phyloP scores from a whole-genome alignment of 1,139 yeast species.

The Pichia sp. region DNA sequence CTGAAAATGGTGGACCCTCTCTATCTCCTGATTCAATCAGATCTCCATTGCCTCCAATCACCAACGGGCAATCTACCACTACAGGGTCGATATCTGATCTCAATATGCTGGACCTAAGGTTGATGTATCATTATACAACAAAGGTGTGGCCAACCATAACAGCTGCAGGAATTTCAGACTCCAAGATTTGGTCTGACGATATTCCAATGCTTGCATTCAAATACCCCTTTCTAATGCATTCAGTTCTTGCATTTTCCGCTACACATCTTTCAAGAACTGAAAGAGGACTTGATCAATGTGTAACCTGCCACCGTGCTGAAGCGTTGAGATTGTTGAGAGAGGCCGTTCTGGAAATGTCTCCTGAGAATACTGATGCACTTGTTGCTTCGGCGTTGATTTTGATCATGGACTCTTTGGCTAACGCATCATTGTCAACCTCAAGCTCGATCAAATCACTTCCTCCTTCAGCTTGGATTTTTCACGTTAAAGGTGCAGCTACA shows the following conservation, averaged over 20 bases:
- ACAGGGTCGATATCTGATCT: constrained; percentile 32
- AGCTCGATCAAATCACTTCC: constrained; percentile 62
- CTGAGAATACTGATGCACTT: constrained; percentile 85
- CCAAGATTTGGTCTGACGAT: constrained; percentile 81
- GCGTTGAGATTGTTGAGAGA: constrained; percentile 76
- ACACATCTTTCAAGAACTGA: constrained; percentile 80
- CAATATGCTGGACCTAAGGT: constrained; percentile 70
- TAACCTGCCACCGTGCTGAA: constrained; percentile 82
- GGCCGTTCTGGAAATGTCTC: constrained; percentile 77
- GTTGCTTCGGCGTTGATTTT: constrained; percentile 87
- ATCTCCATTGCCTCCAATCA: constrained; percentile 28
- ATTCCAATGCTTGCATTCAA: constrained; percentile 86
- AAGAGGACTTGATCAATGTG: constrained; percentile 74
- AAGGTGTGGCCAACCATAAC: constrained; percentile 84
- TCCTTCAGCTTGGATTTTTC: constrained; percentile 95
- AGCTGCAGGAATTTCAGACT: constrained; percentile 84
- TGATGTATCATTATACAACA: constrained; percentile 84
- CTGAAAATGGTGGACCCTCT: constrained; percentile 22
- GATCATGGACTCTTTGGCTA: constrained; percentile 90
- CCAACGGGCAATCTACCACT: constrained; percentile 18
- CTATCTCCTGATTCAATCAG: constrained; percentile 32
- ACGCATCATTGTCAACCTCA: constrained; percentile 73
- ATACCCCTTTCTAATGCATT: constrained; percentile 88
- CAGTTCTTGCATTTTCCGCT: constrained; percentile 84
- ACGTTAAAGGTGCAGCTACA: constrained; percentile 95